Conservation (phyloP, 495 filamentous ascomycete species). For the Ramalina peruviana region DNA sequence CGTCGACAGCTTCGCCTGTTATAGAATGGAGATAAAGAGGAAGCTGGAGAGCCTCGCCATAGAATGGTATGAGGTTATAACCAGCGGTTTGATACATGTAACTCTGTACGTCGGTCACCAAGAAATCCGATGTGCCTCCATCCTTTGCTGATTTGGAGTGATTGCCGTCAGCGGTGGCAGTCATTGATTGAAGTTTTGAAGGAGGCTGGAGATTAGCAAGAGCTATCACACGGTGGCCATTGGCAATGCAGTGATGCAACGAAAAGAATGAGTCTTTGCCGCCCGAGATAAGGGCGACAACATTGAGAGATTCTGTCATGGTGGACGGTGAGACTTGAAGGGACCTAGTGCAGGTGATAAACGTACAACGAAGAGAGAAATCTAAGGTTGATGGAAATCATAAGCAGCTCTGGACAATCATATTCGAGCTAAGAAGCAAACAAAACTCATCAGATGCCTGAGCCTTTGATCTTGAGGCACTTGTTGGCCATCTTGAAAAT, state of each 20-base stretch:
- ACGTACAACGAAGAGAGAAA: too few species aligned
- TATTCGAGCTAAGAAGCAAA: too few species aligned
- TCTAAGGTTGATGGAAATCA: too few species aligned
- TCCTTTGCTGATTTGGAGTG: background rate
- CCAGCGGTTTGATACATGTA: conserved; percentile 99
- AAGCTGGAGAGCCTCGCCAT: conserved; percentile 57
- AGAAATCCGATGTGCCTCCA: background rate
- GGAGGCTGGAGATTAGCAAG: conserved; percentile 74
- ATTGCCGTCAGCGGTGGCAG: background rate
- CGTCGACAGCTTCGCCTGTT: conserved; percentile 49
- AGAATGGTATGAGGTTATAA: conserved; percentile 74
- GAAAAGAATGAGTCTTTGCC: conserved; percentile 96
- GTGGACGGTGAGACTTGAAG: background rate
- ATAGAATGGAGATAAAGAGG: conserved; percentile 72
- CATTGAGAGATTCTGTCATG: conserved; percentile 42
- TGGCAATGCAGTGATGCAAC: conserved; percentile 72
- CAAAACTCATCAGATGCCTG: too few species aligned
- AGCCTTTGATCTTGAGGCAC: too few species aligned
- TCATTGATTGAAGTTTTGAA: background rate
- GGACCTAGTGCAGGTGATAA: too few species aligned
- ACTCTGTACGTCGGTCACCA: conserved; percentile 58
- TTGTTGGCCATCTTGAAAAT: too few species aligned
- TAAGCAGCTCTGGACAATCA: too few species aligned
- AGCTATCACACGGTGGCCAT: conserved; percentile 77
- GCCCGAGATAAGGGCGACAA: conserved; percentile 86